Base-by-base conservation (phyloP, 1,139 yeast species). In the Taphrina confusa region DNA sequence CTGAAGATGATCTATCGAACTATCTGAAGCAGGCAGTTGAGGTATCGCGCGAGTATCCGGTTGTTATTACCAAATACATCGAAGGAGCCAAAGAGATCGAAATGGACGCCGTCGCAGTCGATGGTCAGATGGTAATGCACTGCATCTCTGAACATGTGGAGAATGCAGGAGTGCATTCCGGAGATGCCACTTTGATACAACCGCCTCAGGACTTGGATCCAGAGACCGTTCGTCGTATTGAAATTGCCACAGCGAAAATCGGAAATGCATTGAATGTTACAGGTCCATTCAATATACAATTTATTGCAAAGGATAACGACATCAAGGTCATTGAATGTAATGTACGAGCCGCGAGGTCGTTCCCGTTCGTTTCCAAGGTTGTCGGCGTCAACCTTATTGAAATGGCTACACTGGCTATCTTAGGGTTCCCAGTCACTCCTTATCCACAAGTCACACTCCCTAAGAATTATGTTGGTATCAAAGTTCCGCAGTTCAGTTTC, bases 141-240 rank as follows among this genome's bases (percentile, higher is more conserved):
- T 97, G 90, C 73, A 96, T 92, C 64, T 90, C 97, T 62, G 98
- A 94, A 76, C 98, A 92, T 74, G 97, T 92, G 70, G 98, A 92
- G 76, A 92, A 92, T 72, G 98, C 98, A 28, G 98, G 98, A 82
- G 97, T 92, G 61, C 98, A 92, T 76, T 92, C 98, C 63, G 98
- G 98, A 80, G 98, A 92, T 76, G 98, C 98, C 64, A 92, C 98
- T 54, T 79, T 92, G 72, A 86, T 92, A 74, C 95, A 92, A 64
- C 98, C 98, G 63, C 97, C 97, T 50, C 97, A 91, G 77, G 96
- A 89, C 74, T 81, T 92, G 71, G 94, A 86, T 66, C 89, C 91
- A 65, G 96, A 88, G 76, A 90, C 96, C 44, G 95, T 90, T 62
- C 79, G 82, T 68, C 82, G 97, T 76, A 88, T 91, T 72, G 96